A percentile compares a stretch with the other conserved stretches of the same genome.
These are phyloP conservation scores for Neocatenulostroma microsporum DNA, from an alignment of 2,329 filamentous ascomycete species.

Conservation along the genomic window DNA sequence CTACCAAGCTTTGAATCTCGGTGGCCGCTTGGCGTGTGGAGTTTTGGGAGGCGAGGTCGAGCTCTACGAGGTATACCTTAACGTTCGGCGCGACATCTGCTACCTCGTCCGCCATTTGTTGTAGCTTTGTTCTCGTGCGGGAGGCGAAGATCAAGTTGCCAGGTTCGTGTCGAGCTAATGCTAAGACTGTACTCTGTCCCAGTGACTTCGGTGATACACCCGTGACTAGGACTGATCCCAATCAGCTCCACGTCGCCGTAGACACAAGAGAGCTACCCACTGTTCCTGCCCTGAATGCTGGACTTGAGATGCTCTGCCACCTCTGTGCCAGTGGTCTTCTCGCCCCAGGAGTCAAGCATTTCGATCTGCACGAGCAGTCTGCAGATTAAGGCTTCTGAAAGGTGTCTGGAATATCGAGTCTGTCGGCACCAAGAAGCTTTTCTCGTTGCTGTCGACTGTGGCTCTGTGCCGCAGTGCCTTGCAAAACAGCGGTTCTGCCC, in stretches of 20 bases:
- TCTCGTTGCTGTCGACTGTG: too few species aligned
- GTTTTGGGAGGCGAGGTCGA: constrained; percentile 35
- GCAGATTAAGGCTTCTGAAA: too few species aligned
- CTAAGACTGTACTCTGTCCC: constrained; percentile 30
- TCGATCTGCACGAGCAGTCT: too few species aligned
- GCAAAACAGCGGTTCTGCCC: too few species aligned
- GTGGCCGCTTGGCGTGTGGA: constrained; percentile 33
- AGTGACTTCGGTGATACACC: constrained; percentile 32
- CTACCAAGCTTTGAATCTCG: constrained; percentile 28
- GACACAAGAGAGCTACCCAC: constrained; percentile 21
- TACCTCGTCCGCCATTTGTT: constrained; percentile 25
- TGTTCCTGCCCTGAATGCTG: constrained; percentile 28
- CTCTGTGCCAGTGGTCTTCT: constrained; percentile 5
- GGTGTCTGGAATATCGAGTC: too few species aligned
- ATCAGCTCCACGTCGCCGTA: too few species aligned
- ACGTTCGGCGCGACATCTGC: constrained; percentile 23
- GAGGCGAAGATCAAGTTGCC: constrained; percentile 31
- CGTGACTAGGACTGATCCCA: constrained; percentile 20
- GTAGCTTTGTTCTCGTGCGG: constrained; percentile 28
- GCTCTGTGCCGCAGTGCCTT: too few species aligned
- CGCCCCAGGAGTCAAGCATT: too few species aligned
- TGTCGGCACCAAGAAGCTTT: too few species aligned
- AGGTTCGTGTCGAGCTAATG: constrained; percentile 29
- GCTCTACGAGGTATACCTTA: constrained; percentile 26
- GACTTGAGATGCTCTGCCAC: constrained; percentile 1